These are phyloP conservation scores for Imleria badia DNA, from an alignment of 768 basidiomycete species.

Conservation along the genomic window DNA sequence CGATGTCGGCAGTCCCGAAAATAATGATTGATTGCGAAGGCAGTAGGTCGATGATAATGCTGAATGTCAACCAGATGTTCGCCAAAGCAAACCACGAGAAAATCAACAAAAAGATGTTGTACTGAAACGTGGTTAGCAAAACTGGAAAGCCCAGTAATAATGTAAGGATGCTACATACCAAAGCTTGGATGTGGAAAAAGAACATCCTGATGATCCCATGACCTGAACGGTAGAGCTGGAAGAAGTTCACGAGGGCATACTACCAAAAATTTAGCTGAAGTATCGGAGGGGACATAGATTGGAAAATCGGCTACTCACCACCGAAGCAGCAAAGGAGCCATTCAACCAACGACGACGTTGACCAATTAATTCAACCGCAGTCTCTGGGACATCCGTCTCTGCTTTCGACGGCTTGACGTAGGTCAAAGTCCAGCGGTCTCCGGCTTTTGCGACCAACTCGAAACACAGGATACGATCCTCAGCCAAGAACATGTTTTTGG, in stretches of 20 bases:
- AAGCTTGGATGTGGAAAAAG: slow-evolving; percentile 91
- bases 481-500: slow-evolving; percentile 89
- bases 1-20: slow-evolving; percentile 71
- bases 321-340: slow-evolving; percentile 91
- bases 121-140: slow-evolving; percentile 44
- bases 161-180: slow-evolving; percentile 52
- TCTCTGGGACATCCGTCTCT: slow-evolving; percentile 94
- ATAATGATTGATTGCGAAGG: slow-evolving; percentile 52
- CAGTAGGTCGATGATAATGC: slow-evolving; percentile 89
- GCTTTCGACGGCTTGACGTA: slow-evolving; percentile 96
- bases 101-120: slow-evolving; percentile 79
- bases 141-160: neutral
- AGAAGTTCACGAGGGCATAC: slow-evolving; percentile 95
- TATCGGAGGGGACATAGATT: neutral
- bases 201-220: slow-evolving; percentile 93
- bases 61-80: slow-evolving; percentile 94
- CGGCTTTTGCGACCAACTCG: slow-evolving; percentile 90
- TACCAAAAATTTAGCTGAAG: slow-evolving; percentile 29
- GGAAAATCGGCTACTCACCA: slow-evolving; percentile 48
- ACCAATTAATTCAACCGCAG: slow-evolving; percentile 88
- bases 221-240: slow-evolving; percentile 79
- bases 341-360: slow-evolving; percentile 97
- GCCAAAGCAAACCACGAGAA: slow-evolving; percentile 95
- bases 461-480: slow-evolving; percentile 98
- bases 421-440: slow-evolving; percentile 83